Base-by-base conservation (phyloP, 2,329 filamentous ascomycete species). In the Ascomycota sp. region DNA sequence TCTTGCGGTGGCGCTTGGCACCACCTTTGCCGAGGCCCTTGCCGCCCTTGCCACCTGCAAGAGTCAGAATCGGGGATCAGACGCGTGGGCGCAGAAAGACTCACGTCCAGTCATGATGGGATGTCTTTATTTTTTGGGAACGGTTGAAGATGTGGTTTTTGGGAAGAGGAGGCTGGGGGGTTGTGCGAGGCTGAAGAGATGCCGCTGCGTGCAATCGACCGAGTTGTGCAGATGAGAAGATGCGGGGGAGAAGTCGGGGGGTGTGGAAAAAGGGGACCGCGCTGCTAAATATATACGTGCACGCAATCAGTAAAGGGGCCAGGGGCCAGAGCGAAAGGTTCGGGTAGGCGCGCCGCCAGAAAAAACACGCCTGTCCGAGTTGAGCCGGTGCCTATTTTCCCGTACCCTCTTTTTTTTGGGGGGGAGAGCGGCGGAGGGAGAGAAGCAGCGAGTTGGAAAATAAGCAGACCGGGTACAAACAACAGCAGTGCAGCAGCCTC, bases 1-100 rank as follows among this genome's bases (percentile, higher is more conserved):
- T 94, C 80, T 94, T 94, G 53, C 86, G 76, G 67, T 94, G 85
- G 63, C 85, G 85, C 79, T 94, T 95, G 63, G 86, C 86, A 59
- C 85, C 85, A 44, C 85, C 85, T 75, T 93, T 93, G 59, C 85
- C 85, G 62, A 93, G 82, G 57, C 83, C 85, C 75, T 93, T 93
- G 57, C 85, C 85, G 61, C 83, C 83, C 66, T 92, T 91, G 58
- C 82, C 82, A 57, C 81, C 81, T 89, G n/a, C n/a, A n/a, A n/a
- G n/a, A n/a, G n/a, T n/a, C n/a, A n/a, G n/a, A n/a, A n/a, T n/a
- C n/a, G n/a, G n/a, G n/a, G n/a, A n/a, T n/a, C n/a, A 40, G 23
- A n/a, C 28, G 8, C 27, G 29, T 25, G 20, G 24, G 29, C 36
- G 30, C 39, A 21, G 15, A 22, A 35, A 27, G 45, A 72, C 70